Evolutionary conservation across 768 basidiomycete genomes (phyloP).

Genomic region (Termitomyces sp.): DNA sequence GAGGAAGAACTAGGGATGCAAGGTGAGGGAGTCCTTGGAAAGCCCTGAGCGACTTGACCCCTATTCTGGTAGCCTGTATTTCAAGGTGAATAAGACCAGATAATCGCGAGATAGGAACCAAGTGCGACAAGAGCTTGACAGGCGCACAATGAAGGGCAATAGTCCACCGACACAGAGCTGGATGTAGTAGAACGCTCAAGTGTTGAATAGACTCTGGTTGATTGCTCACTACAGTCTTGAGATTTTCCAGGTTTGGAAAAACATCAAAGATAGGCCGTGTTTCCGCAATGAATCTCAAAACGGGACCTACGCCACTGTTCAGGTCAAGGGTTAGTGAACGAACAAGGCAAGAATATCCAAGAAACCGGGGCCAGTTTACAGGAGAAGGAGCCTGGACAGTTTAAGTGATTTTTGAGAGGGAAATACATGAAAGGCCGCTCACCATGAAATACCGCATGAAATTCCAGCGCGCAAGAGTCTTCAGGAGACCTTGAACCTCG

Average conservation of each 20-base stretch:
- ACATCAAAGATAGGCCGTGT: background rate
- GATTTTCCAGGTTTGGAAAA: background rate
- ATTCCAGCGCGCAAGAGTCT: background rate
- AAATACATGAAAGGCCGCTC: too few relatives aligned
- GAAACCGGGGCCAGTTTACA: background rate
- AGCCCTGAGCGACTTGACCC: background rate
- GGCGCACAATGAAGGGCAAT: too few relatives aligned
- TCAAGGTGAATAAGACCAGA: too few relatives aligned
- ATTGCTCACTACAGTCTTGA: background rate
- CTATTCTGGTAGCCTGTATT: too few relatives aligned
- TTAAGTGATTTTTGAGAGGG: too few relatives aligned
- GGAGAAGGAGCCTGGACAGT: too few relatives aligned
- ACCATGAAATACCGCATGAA: background rate
- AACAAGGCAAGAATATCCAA: background rate
- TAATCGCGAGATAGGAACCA: too few relatives aligned
- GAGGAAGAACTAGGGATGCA: background rate
- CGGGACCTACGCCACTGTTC: background rate
- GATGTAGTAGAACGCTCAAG: too few relatives aligned
- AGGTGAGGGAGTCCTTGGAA: background rate
- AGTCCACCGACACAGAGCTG: background rate
- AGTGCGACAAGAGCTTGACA: too few relatives aligned
- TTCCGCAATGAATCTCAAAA: background rate
- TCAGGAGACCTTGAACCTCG: background rate
- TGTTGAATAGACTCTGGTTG: background rate
- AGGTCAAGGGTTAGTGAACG: background rate